phyloP scores from a whole-genome alignment of 176 grass and related monocot species.

The Eleusine indica region DNA sequence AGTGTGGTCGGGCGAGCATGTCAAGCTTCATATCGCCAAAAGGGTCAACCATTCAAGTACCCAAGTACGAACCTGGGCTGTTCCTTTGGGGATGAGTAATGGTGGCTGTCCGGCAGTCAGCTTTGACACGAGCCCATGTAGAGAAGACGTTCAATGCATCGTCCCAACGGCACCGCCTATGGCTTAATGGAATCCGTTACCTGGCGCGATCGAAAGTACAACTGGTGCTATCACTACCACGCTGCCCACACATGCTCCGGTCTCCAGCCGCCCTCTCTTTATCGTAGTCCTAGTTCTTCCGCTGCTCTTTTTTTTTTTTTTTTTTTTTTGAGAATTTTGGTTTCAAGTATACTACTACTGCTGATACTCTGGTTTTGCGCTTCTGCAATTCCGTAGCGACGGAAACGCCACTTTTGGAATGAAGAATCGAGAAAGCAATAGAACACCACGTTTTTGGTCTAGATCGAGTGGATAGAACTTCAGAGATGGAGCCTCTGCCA shows the following conservation, averaged over 20 bases:
- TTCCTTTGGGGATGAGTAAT: not conserved
- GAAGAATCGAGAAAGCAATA: too few species aligned
- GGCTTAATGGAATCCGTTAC: not conserved
- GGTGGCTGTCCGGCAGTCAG: not conserved
- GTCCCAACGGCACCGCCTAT: not conserved
- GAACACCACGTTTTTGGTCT: too few species aligned
- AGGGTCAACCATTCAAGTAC: too few species aligned
- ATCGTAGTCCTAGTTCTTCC: not conserved
- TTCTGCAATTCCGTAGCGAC: too few species aligned
- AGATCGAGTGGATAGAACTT: too few species aligned
- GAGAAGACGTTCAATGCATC: not conserved
- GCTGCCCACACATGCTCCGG: not conserved
- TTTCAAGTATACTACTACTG: not conserved
- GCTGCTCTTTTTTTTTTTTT: too few species aligned
- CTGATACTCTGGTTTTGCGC: too few species aligned
- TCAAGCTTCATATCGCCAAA: too few species aligned
- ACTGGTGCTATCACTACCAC: not conserved
- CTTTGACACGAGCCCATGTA: not conserved
- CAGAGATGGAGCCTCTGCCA: too few species aligned
- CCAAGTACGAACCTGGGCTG: too few species aligned
- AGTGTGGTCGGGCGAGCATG: too few species aligned
- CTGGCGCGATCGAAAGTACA: not conserved
- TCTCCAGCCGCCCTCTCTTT: not conserved
- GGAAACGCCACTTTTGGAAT: too few species aligned
- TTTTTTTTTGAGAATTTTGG: not conserved